Evolutionary conservation across 2,329 filamentous ascomycete genomes (phyloP).

Genomic region (Aureobasidium musti): DNA sequence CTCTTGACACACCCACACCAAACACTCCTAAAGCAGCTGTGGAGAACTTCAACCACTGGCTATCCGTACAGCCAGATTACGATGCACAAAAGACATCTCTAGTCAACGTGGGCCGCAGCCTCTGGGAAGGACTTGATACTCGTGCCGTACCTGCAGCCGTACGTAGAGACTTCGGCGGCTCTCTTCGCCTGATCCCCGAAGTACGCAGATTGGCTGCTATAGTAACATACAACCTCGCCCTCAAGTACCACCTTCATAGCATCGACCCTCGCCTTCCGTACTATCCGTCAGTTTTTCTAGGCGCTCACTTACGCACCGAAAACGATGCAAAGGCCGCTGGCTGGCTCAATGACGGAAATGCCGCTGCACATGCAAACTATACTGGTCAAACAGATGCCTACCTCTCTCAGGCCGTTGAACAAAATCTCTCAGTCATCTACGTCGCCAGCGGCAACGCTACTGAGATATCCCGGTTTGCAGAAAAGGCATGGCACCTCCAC

Average conservation of each 20-base stretch:
- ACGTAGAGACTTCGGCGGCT: conserved; percentile 37
- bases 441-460: conserved; percentile 48
- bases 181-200: conserved; percentile 36
- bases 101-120: conserved; percentile 37
- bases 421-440: conserved; percentile 45
- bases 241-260: conserved; percentile 34
- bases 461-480: conserved; percentile 44
- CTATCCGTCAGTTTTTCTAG: conserved; percentile 41
- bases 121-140: conserved; percentile 38
- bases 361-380: conserved; percentile 38
- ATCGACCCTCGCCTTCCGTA: conserved; percentile 38
- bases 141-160: conserved; percentile 35
- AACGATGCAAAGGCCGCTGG: conserved; percentile 41
- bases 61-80: conserved; percentile 30
- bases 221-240: conserved; percentile 40
- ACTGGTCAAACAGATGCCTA: conserved; percentile 45
- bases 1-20: background rate
- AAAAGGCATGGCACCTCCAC: conserved; percentile 41
- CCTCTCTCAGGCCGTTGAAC: conserved; percentile 40
- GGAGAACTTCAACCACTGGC: conserved; percentile 35
- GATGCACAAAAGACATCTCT: conserved; percentile 32
- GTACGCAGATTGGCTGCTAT: conserved; percentile 41
- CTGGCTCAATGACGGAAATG: conserved; percentile 34
- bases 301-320: conserved; percentile 46
- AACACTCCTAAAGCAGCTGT: conserved; percentile 32